Base-by-base conservation (phyloP, 495 filamentous ascomycete species). In the Lichina pygmaea region DNA sequence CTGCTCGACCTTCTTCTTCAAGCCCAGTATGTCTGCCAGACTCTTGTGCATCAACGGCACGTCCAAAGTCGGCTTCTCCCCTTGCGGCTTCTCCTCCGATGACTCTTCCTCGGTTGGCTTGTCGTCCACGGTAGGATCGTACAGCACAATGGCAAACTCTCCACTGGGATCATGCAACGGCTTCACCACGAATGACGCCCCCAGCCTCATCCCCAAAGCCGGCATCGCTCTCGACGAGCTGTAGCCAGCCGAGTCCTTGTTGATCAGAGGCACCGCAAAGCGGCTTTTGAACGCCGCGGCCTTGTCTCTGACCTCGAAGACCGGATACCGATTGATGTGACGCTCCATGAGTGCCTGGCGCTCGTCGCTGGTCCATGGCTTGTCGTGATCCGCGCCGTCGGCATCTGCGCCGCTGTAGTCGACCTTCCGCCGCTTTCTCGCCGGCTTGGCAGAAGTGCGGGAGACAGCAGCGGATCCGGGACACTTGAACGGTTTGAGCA, bases 71-170 rank as follows among this genome's bases (percentile, higher is more conserved):
- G 65, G 62, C 13, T 64, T 59, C 12, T 66, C 65, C 46, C 76
- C 66, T 54, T 65, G 45, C 42, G 61, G 59, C 51, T 73, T 68
- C 51, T 71, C 66, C 36, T 65, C 61, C 1, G 55, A 57, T 24
- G 63, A 58, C 11, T 66, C 62, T 3, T 64, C 58, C 38, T 63
- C 66, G 34, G 68, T 72, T 0, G 75, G 69, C 49, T 79, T 77
- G 53, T 86, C 84, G 53, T 99, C 89, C 34, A 95, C 62, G 0
- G 89, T 99, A 11, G 89, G 89, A 55, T 99, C 89, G 52, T 91
- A 86, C 8, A 99, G 60, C 6, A 99, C 89, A 52, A 99, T 95
- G 1, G 89, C 78, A 60, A 95, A 92, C 53, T 99, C 91, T 47
- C 81, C 91, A 54, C 77, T 81, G 0, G 89, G 89, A 53, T 99